Percentiles rank a stretch among this genome's conserved stretches.
Evolutionary conservation across 1,139 yeast genomes (phyloP).

Genomic region (Kurtzmaniella quercitrusa): DNA sequence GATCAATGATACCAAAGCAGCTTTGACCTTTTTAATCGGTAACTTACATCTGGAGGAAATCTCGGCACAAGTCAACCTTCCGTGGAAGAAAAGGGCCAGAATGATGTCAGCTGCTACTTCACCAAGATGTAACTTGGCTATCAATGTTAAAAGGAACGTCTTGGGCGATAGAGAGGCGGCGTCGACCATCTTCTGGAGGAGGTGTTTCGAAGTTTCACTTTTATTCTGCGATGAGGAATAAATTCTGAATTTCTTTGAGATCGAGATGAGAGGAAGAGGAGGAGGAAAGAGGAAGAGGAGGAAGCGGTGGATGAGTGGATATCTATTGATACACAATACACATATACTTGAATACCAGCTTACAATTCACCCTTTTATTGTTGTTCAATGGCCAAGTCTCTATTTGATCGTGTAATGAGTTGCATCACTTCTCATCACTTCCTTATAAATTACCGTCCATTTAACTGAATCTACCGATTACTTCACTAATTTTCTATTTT

Average conservation of each 20-base stretch:
- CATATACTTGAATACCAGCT: too few species aligned
- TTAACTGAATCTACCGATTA: too few species aligned
- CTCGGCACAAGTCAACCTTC: conserved; percentile 51
- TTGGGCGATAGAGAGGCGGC: conserved; percentile 54
- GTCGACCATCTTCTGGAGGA: conserved; percentile 10
- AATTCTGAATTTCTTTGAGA: neutral
- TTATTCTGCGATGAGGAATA: neutral
- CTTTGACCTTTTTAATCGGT: conserved; percentile 43
- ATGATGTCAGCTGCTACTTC: conserved; percentile 57
- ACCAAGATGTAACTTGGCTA: conserved; percentile 57
- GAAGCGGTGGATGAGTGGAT: neutral
- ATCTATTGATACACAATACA: too few species aligned
- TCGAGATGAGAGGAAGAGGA: neutral
- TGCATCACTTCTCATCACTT: too few species aligned
- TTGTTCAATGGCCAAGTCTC: too few species aligned
- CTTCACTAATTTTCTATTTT: too few species aligned
- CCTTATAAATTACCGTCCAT: too few species aligned
- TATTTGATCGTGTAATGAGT: too few species aligned
- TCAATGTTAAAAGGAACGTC: conserved; percentile 51
- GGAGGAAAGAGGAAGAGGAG: conserved; percentile 1
- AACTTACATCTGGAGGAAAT: conserved; percentile 38
- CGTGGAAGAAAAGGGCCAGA: conserved; percentile 54
- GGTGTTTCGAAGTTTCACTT: too few species aligned
- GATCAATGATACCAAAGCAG: conserved; percentile 58
- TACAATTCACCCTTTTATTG: too few species aligned